Conservation (phyloP, 2,329 filamentous ascomycete genomes). For the Capronia epimyces region DNA sequence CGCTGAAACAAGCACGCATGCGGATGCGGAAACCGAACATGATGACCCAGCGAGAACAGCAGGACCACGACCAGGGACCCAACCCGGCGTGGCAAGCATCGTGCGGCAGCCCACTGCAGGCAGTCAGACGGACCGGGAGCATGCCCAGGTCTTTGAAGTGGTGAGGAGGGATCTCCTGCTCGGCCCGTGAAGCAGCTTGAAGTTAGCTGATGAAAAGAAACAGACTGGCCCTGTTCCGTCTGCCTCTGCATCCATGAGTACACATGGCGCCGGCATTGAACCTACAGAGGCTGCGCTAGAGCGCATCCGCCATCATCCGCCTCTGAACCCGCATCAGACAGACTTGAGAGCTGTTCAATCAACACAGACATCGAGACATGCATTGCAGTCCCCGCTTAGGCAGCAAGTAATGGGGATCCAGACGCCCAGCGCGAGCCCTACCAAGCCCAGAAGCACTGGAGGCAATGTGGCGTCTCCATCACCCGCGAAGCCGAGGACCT, state of each 20-base stretch:
- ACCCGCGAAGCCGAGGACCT: constrained; percentile 32
- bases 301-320: constrained; percentile 1
- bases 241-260: constrained; percentile 1
- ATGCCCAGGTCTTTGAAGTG: constrained; percentile 42
- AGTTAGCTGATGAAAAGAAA: constrained; percentile 10
- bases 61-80: neutral
- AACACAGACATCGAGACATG: constrained; percentile 1
- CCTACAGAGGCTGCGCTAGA: neutral
- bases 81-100: constrained; percentile 14
- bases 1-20: constrained; percentile 3
- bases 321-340: neutral
- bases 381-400: constrained; percentile 13
- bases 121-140: constrained; percentile 33
- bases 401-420: constrained; percentile 2
- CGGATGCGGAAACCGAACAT: constrained; percentile 14
- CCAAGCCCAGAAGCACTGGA: constrained; percentile 3
- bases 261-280: neutral
- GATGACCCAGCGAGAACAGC: constrained; percentile 3
- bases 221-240: constrained; percentile 8
- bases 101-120: constrained; percentile 20
- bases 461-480: constrained; percentile 17
- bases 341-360: constrained; percentile 4
- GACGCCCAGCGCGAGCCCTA: constrained; percentile 12
- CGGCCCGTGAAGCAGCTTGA: constrained; percentile 35
- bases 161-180: constrained; percentile 45